phyloP scores from a whole-genome alignment of 1,284 basidiomycete genomes.

The Boletellus dicymbophilus region DNA sequence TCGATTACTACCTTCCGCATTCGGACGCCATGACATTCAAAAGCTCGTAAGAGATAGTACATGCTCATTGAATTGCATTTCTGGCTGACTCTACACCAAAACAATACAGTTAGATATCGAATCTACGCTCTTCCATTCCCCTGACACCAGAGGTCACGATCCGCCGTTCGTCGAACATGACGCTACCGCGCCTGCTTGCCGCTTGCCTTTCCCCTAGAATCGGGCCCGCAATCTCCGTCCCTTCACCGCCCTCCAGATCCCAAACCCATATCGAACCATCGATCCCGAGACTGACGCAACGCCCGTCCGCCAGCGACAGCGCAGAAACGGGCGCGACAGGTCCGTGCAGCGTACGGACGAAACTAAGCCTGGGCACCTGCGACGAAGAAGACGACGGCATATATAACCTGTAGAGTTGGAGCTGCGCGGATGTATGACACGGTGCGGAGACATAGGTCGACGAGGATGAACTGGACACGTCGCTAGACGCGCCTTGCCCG shows the following conservation, averaged over 20 bases:
- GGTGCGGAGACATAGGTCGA: slow-evolving; percentile 36
- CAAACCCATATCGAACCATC: slow-evolving; percentile 81
- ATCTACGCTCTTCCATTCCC: slow-evolving; percentile 60
- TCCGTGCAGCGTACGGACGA: slow-evolving; percentile 69
- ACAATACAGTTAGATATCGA: slow-evolving; percentile 75
- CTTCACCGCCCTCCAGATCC: slow-evolving; percentile 73
- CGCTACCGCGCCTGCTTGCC: slow-evolving; percentile 41
- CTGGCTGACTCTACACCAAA: too few species aligned
- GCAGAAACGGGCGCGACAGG: slow-evolving; percentile 65
- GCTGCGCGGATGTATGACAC: slow-evolving; percentile 49
- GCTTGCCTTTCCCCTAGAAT: slow-evolving; percentile 8
- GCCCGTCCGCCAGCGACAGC: slow-evolving; percentile 73
- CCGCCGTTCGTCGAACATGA: slow-evolving; percentile 74
- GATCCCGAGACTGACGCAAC: slow-evolving; percentile 70
- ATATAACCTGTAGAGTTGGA: slow-evolving; percentile 74
- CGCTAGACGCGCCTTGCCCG: slow-evolving; percentile 16
- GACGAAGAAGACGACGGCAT: slow-evolving; percentile 55
- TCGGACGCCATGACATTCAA: slow-evolving; percentile 2
- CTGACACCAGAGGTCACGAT: slow-evolving; percentile 60
- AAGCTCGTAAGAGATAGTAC: too few species aligned
- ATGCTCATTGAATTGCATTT: too few species aligned
- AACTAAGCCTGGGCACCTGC: slow-evolving; percentile 59
- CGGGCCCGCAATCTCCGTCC: slow-evolving; percentile 54
- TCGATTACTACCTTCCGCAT: slow-evolving; percentile 19
- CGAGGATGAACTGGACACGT: slow-evolving; percentile 28